Conservation (phyloP, 768 basidiomycete species). For the Pleurotus cornucopiae region DNA sequence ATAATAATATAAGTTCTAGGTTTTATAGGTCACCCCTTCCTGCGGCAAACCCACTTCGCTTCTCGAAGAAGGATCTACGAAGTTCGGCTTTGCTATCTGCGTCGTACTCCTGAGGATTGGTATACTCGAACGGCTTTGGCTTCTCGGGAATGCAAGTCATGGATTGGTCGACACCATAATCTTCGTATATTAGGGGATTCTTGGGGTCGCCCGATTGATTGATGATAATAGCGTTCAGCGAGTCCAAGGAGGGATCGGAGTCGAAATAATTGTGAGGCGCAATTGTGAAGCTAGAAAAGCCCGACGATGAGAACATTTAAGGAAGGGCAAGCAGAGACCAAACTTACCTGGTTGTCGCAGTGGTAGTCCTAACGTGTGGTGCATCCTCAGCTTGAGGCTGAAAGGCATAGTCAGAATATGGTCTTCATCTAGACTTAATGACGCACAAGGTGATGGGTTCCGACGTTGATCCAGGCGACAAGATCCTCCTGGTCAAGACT, state of each 20-base stretch:
- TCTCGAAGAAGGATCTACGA: too few relatives aligned
- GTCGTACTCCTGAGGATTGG: slow-evolving; percentile 1
- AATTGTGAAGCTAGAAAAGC: slow-evolving; percentile 43
- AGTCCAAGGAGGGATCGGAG: slow-evolving; percentile 56
- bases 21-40: too few relatives aligned
- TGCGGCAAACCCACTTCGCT: too few relatives aligned
- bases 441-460: slow-evolving; percentile 61
- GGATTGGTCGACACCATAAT: slow-evolving; percentile 45
- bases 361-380: slow-evolving; percentile 55
- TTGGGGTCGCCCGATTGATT: slow-evolving; percentile 32
- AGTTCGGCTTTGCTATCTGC: not conserved
- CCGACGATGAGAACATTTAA: not conserved
- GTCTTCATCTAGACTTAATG: not conserved
- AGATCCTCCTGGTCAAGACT: slow-evolving; percentile 61
- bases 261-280: slow-evolving; percentile 67
- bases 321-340: not conserved
- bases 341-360: slow-evolving; percentile 47
- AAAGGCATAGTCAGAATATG: not conserved
- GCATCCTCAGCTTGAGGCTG: slow-evolving; percentile 63
- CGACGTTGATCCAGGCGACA: slow-evolving; percentile 66
- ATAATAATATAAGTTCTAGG: too few relatives aligned
- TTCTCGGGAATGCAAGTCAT: slow-evolving; percentile 20
- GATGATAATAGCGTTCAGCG: slow-evolving; percentile 49
- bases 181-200: slow-evolving; percentile 37
- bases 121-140: slow-evolving; percentile 17